phyloP scores from a whole-genome alignment of 345 rosid species.

The Hibiscus mutabilis region DNA sequence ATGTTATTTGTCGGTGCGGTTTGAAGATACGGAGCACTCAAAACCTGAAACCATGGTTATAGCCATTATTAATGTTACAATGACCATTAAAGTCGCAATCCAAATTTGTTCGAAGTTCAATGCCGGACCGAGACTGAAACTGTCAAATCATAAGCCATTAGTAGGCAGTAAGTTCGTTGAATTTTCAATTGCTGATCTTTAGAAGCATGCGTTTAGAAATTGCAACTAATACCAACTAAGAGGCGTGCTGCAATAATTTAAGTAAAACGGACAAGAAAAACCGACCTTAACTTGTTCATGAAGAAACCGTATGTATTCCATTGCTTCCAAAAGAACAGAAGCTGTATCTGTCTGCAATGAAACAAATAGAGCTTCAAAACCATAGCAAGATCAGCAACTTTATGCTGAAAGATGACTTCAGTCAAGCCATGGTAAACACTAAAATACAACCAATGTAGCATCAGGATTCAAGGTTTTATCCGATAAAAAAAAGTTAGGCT shows the following conservation, averaged over 20 bases:
- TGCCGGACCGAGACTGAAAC: neutral
- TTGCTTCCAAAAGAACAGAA: slow-evolving; percentile 79
- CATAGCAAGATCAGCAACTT: slow-evolving; percentile 5
- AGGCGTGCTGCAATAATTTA: neutral
- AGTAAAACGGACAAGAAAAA: slow-evolving; percentile 13
- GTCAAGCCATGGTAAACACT: too few relatives aligned
- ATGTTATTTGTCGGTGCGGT: slow-evolving; percentile 30
- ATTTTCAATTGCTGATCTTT: neutral
- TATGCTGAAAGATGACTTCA: neutral
- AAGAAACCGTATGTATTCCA: slow-evolving; percentile 83
- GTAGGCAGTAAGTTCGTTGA: neutral
- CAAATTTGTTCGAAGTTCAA: neutral
- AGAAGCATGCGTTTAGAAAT: neutral
- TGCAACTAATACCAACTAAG: neutral
- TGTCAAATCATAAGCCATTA: neutral
- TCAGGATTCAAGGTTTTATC: neutral
- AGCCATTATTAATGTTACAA: neutral
- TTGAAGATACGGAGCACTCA: slow-evolving; percentile 95
- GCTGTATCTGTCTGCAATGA: slow-evolving; percentile 89
- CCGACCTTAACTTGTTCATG: slow-evolving; percentile 95
- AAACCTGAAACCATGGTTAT: slow-evolving; percentile 45
- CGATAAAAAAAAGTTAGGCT: neutral
- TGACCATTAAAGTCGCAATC: neutral
- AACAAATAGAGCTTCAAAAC: slow-evolving; percentile 4
- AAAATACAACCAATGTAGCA: too few relatives aligned